Conservation (phyloP, 2,329 filamentous ascomycete species). For the Aureobasidium sp. region DNA sequence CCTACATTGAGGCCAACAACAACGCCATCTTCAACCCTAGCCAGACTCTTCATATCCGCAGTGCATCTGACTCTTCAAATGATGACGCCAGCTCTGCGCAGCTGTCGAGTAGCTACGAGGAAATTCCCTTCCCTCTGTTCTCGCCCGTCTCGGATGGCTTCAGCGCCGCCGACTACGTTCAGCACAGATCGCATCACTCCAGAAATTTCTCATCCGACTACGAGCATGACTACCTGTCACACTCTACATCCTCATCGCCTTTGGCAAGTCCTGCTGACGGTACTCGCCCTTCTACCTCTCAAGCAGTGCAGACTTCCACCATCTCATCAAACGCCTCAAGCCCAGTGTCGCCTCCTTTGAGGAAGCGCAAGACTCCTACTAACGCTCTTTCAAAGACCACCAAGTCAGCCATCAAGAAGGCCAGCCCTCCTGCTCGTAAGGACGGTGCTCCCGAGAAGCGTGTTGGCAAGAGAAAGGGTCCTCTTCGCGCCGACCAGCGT, state of each 20-base stretch:
- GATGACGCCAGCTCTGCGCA: slow-evolving; percentile 49
- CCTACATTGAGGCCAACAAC: slow-evolving; percentile 44
- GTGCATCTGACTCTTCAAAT: slow-evolving; percentile 74
- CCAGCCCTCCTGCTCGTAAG: slow-evolving; percentile 61
- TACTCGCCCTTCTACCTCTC: slow-evolving; percentile 24
- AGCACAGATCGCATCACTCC: slow-evolving; percentile 26
- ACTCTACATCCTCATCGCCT: slow-evolving; percentile 20
- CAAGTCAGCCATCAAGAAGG: slow-evolving; percentile 76
- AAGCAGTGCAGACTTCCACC: slow-evolving; percentile 43
- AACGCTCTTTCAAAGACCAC: slow-evolving; percentile 53
- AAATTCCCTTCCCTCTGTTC: slow-evolving; percentile 66
- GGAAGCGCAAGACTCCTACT: slow-evolving; percentile 55
- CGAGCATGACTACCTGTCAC: slow-evolving; percentile 26
- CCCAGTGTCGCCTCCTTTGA: slow-evolving; percentile 49
- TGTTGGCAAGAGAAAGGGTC: slow-evolving; percentile 81
- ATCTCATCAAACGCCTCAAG: slow-evolving; percentile 50
- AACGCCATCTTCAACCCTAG: slow-evolving; percentile 82
- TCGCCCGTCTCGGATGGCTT: slow-evolving; percentile 69
- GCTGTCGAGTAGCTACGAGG: slow-evolving; percentile 72
- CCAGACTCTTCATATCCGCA: slow-evolving; percentile 81
- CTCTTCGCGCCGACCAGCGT: slow-evolving; percentile 83
- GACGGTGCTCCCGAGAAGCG: slow-evolving; percentile 76
- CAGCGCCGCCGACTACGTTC: slow-evolving; percentile 51
- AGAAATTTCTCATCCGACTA: slow-evolving; percentile 20
- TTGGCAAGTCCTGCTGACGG: slow-evolving; percentile 22